phyloP scores from a whole-genome alignment of 495 filamentous ascomycete species.

The Aspergillus coremiiformis region DNA sequence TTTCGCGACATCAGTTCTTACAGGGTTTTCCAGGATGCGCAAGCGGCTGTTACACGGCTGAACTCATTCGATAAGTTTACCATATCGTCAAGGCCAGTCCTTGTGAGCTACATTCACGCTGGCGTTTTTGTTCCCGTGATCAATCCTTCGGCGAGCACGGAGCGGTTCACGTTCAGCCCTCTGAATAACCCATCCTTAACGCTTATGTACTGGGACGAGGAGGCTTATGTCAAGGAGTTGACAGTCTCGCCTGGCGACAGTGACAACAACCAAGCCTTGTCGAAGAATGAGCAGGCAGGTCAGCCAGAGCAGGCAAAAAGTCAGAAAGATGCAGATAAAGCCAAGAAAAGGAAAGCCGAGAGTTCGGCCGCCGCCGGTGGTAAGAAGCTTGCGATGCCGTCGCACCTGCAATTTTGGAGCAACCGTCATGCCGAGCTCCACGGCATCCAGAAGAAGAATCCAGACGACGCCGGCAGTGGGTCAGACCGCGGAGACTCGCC shows the following conservation, averaged over 20 bases:
- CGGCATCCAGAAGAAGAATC: constrained; percentile 41
- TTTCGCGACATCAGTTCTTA: neutral
- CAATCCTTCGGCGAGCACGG: constrained; percentile 45
- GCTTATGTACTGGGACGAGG: constrained; percentile 80
- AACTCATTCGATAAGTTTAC: constrained; percentile 76
- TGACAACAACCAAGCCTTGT: constrained; percentile 15
- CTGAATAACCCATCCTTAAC: constrained; percentile 61
- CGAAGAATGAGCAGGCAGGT: constrained; percentile 27
- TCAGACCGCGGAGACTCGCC: constrained; percentile 9
- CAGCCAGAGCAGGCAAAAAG: constrained; percentile 35
- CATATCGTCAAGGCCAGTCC: constrained; percentile 69
- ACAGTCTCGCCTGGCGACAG: constrained; percentile 48
- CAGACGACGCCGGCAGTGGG: constrained; percentile 17
- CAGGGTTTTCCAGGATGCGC: constrained; percentile 56
- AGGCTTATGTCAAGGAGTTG: constrained; percentile 64
- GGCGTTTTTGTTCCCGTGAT: constrained; percentile 80
- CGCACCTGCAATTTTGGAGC: constrained; percentile 81
- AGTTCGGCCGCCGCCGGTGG: constrained; percentile 29
- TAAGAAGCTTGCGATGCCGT: constrained; percentile 48
- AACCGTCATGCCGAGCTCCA: constrained; percentile 82
- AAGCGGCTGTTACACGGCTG: constrained; percentile 67
- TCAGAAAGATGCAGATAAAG: constrained; percentile 49
- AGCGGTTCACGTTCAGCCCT: constrained; percentile 63
- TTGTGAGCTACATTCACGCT: constrained; percentile 72
- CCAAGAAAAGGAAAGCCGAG: constrained; percentile 67